Evolutionary conservation across 768 basidiomycete genomes (phyloP), one percentile per base, ranked within the genome.

Genomic region (Rhizopogon vinicolor): DNA sequence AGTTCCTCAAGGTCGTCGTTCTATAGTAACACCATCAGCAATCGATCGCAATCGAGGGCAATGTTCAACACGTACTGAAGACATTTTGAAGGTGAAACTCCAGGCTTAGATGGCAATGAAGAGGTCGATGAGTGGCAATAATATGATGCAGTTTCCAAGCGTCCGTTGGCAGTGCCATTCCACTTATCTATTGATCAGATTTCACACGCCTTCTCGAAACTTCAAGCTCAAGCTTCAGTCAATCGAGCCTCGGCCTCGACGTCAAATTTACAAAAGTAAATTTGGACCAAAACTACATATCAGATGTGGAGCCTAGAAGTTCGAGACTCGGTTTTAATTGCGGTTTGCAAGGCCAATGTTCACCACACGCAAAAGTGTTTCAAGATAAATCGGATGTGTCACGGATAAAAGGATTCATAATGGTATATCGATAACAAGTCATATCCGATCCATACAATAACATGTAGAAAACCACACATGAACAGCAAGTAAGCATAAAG

Each of bases 1-100:
- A 93, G 77, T 64, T 92, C 89, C 39, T 86, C 86, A 54, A 82
- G 80, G 57, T 91, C 88, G 12, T 89, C 83, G 60, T 78, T 62
- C 76, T 79, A 64, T 42, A 53, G 62, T 41, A 43, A 52, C 41
- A 10, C 41, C 8, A 50, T 44, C 16, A 37, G 59, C 59, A 52
- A 44, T 44, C 42, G n/a, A 53, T 41, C 28, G 6, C 5, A 40
- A 22, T 13, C 22, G 48, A 18, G 25, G 40, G 42, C n/a, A 33
- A 25, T 28, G 53, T 29, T 42, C 19, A 43, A 58, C 51, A 76
- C 81, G 64, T 63, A 83, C 81, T 58, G 74, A 66, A 61, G 83
- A 77, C 84, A 86, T 86, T 65, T 69, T 72, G 63, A 63, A 49
- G 13, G 35, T 54, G 39, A 44, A 52, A 29, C 33, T n/a, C 25